Evolutionary conservation across 2,329 filamentous ascomycete species (phyloP).

Genomic region (Coniella lustricola): DNA sequence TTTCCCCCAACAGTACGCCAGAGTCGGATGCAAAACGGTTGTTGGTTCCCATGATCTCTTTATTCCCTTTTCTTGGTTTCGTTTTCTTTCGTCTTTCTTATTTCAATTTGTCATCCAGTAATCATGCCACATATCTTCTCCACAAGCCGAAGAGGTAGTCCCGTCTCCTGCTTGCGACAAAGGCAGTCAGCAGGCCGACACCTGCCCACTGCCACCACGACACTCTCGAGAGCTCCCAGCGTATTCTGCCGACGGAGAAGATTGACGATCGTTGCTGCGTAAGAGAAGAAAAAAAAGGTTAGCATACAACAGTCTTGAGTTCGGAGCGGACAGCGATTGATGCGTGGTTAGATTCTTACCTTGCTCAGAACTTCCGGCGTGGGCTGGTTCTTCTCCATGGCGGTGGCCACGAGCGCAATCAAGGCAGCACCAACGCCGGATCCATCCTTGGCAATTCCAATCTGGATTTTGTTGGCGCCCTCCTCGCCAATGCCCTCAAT

Average conservation of each 20-base stretch:
- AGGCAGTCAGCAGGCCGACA: slow-evolving; percentile 8
- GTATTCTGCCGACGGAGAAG: slow-evolving; percentile 8
- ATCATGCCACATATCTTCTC: slow-evolving; percentile 11
- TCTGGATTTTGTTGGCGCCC: slow-evolving; percentile 80
- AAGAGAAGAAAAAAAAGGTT: not conserved
- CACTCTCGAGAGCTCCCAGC: slow-evolving; percentile 14
- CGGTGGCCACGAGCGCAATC: slow-evolving; percentile 82
- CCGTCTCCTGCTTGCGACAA: slow-evolving; percentile 10
- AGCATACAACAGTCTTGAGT: not conserved
- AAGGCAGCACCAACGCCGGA: slow-evolving; percentile 91
- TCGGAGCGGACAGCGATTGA: not conserved
- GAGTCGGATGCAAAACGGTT: not conserved
- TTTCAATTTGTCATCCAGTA: not conserved
- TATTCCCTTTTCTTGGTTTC: not conserved
- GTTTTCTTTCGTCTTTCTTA: not conserved
- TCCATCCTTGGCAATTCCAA: slow-evolving; percentile 95
- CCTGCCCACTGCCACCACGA: slow-evolving; percentile 17
- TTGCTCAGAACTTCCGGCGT: slow-evolving; percentile 12
- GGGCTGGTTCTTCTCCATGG: slow-evolving; percentile 43
- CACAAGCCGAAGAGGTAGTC: slow-evolving; percentile 11
- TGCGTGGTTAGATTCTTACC: slow-evolving; percentile 11
- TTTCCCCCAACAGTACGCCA: not conserved
- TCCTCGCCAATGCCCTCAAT: slow-evolving; percentile 70
- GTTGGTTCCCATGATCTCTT: not conserved
- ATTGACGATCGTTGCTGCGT: slow-evolving; percentile 11